Percentiles rank a stretch among this genome's conserved stretches.
Evolutionary conservation across 148 eudicot genomes (phyloP).

Genomic region (Heliosperma pusillum): DNA sequence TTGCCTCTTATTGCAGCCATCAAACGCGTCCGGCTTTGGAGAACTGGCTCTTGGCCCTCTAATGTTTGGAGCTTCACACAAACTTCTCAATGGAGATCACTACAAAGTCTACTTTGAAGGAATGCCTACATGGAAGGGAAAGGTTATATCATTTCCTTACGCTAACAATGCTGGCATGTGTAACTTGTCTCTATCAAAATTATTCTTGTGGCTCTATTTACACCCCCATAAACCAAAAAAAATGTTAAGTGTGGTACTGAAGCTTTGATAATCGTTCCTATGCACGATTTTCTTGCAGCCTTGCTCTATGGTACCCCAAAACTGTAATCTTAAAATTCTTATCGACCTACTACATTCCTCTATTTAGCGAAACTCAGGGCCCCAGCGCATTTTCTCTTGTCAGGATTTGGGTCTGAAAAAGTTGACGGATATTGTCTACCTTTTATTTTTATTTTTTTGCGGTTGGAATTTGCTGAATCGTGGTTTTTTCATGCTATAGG

Average conservation of each 20-base stretch:
- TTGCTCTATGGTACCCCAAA: not conserved
- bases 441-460: not conserved
- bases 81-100: constrained; percentile 83
- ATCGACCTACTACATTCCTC: not conserved
- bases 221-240: no score
- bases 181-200: no score
- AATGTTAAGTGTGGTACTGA: no score
- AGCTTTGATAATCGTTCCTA: no score
- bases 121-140: constrained; percentile 88
- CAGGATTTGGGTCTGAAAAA: not conserved
- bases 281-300: not conserved
- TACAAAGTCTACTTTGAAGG: constrained; percentile 73
- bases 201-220: no score
- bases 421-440: not conserved
- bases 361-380: not conserved
- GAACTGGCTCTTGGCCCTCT: constrained; percentile 87
- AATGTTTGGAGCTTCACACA: constrained; percentile 87
- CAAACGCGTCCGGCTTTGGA: constrained; percentile 63
- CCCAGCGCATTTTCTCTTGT: constrained; percentile 2
- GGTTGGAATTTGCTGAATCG: constrained; percentile 1
- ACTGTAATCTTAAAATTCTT: not conserved
- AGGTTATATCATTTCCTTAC: constrained; percentile 35
- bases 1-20: constrained; percentile 45
- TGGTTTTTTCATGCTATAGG: constrained; percentile 34
- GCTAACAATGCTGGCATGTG: not conserved